These are phyloP conservation scores for Chlamydomonas eustigma DNA, from an alignment of 139 green algal genomes.

Conservation along the genomic window DNA sequence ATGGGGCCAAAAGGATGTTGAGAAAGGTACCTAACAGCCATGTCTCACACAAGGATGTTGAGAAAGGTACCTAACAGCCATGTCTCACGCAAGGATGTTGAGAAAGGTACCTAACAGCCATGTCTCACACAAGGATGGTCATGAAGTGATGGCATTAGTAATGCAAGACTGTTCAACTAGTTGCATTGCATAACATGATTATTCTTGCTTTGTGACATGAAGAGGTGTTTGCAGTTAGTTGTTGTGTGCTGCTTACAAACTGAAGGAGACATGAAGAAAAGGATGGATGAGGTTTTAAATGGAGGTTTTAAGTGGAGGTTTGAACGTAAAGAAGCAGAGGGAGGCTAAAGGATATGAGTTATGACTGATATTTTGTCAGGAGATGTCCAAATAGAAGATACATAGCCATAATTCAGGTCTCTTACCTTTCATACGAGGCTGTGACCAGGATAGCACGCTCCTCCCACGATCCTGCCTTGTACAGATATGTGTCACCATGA, in stretches of 20 bases:
- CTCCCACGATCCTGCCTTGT: background rate
- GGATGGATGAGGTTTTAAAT: background rate
- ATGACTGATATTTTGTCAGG: too few relatives aligned
- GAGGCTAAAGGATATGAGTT: too few relatives aligned
- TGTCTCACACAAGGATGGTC: background rate
- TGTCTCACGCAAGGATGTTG: background rate
- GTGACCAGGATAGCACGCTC: background rate
- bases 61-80: background rate
- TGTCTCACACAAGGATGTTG: background rate
- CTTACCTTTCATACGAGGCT: background rate
- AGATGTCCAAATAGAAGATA: background rate
- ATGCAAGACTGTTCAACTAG: background rate
- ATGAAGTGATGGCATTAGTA: background rate
- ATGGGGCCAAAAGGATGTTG: conserved; percentile 16
- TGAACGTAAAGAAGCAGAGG: background rate
- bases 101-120: background rate
- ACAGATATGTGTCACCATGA: background rate
- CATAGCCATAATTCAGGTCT: background rate
- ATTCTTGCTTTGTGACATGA: background rate
- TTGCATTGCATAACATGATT: background rate
- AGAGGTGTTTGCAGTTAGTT: too few relatives aligned
- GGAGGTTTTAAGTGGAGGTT: background rate
- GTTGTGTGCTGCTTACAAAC: too few relatives aligned
- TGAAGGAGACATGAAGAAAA: too few relatives aligned
- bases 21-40: conserved; percentile 6